These are phyloP conservation scores for Secale cereale DNA, from an alignment of 176 grass and related monocot genomes.

Conservation along the genomic window DNA sequence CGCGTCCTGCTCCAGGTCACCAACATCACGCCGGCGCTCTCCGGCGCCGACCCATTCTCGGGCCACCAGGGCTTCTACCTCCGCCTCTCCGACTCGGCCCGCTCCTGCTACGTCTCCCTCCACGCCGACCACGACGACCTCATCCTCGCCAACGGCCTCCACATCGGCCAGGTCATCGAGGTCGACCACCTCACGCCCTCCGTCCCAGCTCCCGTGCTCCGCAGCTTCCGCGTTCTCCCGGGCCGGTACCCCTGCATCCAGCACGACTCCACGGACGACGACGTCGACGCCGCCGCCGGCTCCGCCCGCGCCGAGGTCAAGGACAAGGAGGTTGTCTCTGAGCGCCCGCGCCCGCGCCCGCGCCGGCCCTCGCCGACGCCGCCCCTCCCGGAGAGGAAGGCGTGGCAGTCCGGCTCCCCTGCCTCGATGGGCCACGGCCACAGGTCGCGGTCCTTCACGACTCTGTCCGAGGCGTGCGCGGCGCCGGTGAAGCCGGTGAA, in stretches of 20 bases:
- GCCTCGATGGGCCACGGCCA: conserved; percentile 24
- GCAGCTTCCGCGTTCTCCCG: conserved; percentile 59
- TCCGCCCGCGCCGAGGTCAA: neutral
- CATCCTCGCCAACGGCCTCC: conserved; percentile 79
- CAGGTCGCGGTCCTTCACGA: conserved; percentile 33
- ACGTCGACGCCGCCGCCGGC: conserved; percentile 1
- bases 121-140: conserved; percentile 69
- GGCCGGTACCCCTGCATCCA: conserved; percentile 49
- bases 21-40: conserved; percentile 70
- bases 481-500: neutral
- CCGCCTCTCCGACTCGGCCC: conserved; percentile 69
- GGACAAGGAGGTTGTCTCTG: conserved; percentile 63
- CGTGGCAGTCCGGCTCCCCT: conserved; percentile 35
- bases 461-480: neutral
- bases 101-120: conserved; percentile 87
- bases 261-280: conserved; percentile 40
- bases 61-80: conserved; percentile 85
- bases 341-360: conserved; percentile 12
- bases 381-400: conserved; percentile 23
- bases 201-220: conserved; percentile 62
- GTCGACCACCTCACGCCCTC: conserved; percentile 53
- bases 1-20: conserved; percentile 66
- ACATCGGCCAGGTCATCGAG: conserved; percentile 80
- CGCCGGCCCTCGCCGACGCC: conserved; percentile 18
- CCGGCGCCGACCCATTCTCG: conserved; percentile 61